Conservation (phyloP, 768 basidiomycete species). For the Psilocybe subaeruginosa region DNA sequence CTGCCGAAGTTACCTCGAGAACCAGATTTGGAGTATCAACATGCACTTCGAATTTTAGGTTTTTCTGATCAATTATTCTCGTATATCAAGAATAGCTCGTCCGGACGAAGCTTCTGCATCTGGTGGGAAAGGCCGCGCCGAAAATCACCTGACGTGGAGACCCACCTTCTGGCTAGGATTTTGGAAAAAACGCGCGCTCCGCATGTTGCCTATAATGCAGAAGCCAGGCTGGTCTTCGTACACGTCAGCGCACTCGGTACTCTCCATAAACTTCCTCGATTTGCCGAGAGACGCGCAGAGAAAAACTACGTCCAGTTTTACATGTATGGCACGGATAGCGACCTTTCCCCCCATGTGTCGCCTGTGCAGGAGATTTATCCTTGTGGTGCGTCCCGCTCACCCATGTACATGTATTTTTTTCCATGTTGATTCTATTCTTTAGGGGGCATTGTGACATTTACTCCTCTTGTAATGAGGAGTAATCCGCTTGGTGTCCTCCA, state of each 20-base stretch:
- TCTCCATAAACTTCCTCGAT: conserved; percentile 49
- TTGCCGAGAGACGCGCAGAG: conserved; percentile 50
- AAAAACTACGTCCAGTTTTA: conserved; percentile 58
- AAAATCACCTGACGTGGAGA: conserved; percentile 34
- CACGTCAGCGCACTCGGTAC: conserved; percentile 59
- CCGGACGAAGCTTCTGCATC: conserved; percentile 40
- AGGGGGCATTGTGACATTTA: conserved; percentile 81
- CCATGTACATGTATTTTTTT: background rate
- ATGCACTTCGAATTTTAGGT: conserved; percentile 43
- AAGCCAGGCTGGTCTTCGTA: conserved; percentile 61
- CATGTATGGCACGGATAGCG: conserved; percentile 68
- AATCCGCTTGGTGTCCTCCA: conserved; percentile 51
- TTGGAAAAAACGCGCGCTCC: conserved; percentile 46
- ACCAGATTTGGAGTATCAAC: conserved; percentile 32
- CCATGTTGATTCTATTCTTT: conserved; percentile 2
- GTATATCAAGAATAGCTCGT: conserved; percentile 41
- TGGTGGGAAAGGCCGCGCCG: conserved; percentile 38
- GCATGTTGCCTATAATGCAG: conserved; percentile 37
- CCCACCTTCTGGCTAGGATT: conserved; percentile 41
- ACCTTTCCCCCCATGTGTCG: conserved; percentile 55
- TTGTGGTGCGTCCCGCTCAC: conserved; percentile 47
- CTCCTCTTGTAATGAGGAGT: conserved; percentile 58
- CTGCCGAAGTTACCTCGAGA: background rate
- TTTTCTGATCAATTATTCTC: conserved; percentile 49
- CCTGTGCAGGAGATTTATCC: conserved; percentile 71